Evolutionary conservation across 164 flowering plant species (phyloP), one percentile per base, ranked within the genome.

Genomic region (Tetracentron sinense): DNA sequence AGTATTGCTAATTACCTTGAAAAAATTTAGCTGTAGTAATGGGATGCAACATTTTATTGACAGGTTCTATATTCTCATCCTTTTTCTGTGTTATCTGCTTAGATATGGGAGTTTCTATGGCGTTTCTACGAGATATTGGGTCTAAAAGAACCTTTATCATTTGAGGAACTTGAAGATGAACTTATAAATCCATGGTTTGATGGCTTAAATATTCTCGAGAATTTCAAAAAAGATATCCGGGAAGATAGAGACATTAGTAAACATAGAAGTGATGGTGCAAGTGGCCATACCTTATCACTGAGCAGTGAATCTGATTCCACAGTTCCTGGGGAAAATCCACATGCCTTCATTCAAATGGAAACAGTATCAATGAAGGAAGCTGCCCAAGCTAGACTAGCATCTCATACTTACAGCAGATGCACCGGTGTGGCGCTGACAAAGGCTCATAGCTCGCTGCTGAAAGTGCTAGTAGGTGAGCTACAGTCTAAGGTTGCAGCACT

Each of bases 61-160:
- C 54, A 21, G 27, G 2, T 58, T 58, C 12, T 21, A 38, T 26
- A 22, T 31, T 31, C 23, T 66, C 50, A 35, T 42, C 20, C 23
- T 58, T 29, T 44, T 62, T 66, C 14, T 62, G 42, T 46, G 69
- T 33, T 64, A 30, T 58, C 17, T 62, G 22, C 44, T 31, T 75
- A 94, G 99, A 83, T 78, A 28, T 91, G 87, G 84, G 97, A 89
- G 64, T 69, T 78, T 31, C 64, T 84, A 11, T 77, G 72, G 69
- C 93, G 97, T 61, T 94, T 91, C 72, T 64, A 72, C 74, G 92
- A 89, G 56, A 67, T 81, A 55, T 73, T 94, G 81, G 89, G 82
- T 44, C 61, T 91, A 48, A 79, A 74, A 65, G 85, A 72, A 66
- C 74, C 88, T 26, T 64, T 86, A 12, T 60, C 75, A 11, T 77